Evolutionary conservation across 495 filamentous ascomycete genomes (phyloP).

Genomic region (Penicillium paradoxum): DNA sequence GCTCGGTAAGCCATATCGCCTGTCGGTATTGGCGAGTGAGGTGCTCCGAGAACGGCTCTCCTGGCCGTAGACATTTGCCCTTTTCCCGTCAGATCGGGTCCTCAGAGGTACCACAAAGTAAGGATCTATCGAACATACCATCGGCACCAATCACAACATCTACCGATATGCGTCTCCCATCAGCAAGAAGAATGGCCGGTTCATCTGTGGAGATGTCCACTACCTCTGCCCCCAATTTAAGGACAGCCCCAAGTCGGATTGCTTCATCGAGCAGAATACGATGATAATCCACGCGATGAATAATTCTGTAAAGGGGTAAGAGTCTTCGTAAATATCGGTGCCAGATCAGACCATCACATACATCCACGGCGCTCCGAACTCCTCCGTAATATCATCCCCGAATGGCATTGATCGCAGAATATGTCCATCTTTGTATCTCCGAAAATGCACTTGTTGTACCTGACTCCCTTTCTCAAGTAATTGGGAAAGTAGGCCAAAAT

Average conservation of each 20-base stretch:
- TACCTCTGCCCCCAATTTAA: neutral
- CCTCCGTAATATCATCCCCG: slow-evolving; percentile 12
- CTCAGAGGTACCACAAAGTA: slow-evolving; percentile 20
- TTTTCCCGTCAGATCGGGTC: slow-evolving; percentile 40
- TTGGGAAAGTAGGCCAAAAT: slow-evolving; percentile 42
- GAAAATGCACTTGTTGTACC: slow-evolving; percentile 47
- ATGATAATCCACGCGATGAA: neutral
- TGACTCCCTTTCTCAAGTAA: slow-evolving; percentile 37
- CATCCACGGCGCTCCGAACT: slow-evolving; percentile 24
- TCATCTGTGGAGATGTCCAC: neutral
- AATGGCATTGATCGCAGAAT: slow-evolving; percentile 32
- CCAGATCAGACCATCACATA: slow-evolving; percentile 3
- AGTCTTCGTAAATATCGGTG: neutral
- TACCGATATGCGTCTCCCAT: neutral
- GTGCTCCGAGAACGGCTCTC: slow-evolving; percentile 32
- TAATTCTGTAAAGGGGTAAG: slow-evolving; percentile 10
- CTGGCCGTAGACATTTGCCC: slow-evolving; percentile 40
- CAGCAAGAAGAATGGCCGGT: neutral
- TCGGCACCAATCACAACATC: slow-evolving; percentile 11
- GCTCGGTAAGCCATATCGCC: slow-evolving; percentile 61
- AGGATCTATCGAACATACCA: neutral
- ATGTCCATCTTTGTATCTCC: slow-evolving; percentile 48
- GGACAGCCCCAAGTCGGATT: slow-evolving; percentile 38
- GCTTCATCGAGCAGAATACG: slow-evolving; percentile 14
- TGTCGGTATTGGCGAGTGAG: slow-evolving; percentile 40